A percentile compares a stretch with the other conserved stretches of the same genome.
Conservation (phyloP, 1,284 basidiomycete genomes). For the Rhodotorula glutinis region DNA sequence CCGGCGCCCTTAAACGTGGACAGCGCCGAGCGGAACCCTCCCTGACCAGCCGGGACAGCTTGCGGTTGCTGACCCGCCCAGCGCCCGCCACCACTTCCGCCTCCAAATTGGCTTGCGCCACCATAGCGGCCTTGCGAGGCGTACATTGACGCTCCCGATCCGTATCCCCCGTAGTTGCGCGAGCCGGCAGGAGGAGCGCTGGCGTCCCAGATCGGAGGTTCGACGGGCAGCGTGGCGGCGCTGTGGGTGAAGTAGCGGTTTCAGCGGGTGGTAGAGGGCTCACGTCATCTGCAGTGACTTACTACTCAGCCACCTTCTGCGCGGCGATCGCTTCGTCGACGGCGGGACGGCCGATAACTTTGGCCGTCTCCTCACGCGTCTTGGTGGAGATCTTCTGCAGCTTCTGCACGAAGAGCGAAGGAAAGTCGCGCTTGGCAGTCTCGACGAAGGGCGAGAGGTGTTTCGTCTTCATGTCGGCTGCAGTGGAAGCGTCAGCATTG, state of each 20-base stretch:
- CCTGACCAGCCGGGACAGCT: conserved; percentile 16
- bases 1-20: conserved; percentile 5
- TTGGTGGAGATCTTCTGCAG: conserved; percentile 30
- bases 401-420: conserved; percentile 29
- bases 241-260: background rate
- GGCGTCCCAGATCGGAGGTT: conserved; percentile 16
- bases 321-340: conserved; percentile 20
- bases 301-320: conserved; percentile 21
- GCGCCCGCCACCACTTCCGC: background rate
- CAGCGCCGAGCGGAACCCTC: conserved; percentile 30
- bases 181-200: background rate
- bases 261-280: background rate
- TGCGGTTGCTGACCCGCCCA: conserved; percentile 7
- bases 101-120: background rate
- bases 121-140: conserved; percentile 13
- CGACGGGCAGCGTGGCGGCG: conserved; percentile 15
- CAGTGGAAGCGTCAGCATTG: background rate
- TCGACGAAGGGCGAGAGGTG: conserved; percentile 27
- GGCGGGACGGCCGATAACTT: conserved; percentile 16
- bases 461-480: conserved; percentile 23
- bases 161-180: conserved; percentile 12
- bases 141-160: background rate
- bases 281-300: background rate
- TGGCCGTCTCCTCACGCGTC: conserved; percentile 23
- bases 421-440: conserved; percentile 12